phyloP scores from a whole-genome alignment of 2,329 filamentous ascomycete species.

The Rhynchosporium secalis region DNA sequence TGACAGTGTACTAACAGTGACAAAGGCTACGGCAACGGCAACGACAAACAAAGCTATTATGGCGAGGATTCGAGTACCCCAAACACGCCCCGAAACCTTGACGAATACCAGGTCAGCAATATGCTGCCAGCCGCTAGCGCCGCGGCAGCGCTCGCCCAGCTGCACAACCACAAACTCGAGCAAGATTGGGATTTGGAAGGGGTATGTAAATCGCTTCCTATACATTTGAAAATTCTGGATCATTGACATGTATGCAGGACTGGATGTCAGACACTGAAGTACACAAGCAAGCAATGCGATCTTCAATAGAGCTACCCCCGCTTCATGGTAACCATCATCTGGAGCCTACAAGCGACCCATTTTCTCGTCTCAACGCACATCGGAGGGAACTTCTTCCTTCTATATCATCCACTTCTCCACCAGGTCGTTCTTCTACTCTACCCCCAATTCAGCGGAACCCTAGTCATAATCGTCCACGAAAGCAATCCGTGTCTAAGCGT shows the following conservation, averaged over 20 bases:
- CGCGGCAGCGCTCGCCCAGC: conserved; percentile 81
- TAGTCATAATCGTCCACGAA: conserved; percentile 72
- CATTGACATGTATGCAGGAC: conserved; percentile 50
- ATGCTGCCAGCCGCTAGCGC: conserved; percentile 71
- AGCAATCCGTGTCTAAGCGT: conserved; percentile 82
- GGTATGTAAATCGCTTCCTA: conserved; percentile 50
- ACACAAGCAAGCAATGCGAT: conserved; percentile 59
- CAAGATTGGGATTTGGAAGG: conserved; percentile 76
- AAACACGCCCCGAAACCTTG: conserved; percentile 66
- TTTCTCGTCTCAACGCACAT: conserved; percentile 59
- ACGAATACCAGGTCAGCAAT: conserved; percentile 64
- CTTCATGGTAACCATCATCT: conserved; percentile 56
- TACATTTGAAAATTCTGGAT: conserved; percentile 13
- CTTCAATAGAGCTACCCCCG: conserved; percentile 71
- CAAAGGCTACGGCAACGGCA: conserved; percentile 53
- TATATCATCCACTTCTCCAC: conserved; percentile 77
- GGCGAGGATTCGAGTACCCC: conserved; percentile 66
- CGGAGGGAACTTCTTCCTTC: conserved; percentile 79
- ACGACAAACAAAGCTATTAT: conserved; percentile 63
- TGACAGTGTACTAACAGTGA: conserved; percentile 32
- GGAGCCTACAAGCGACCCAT: conserved; percentile 63
- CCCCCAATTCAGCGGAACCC: conserved; percentile 77
- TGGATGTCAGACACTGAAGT: conserved; percentile 72
- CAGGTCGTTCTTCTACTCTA: conserved; percentile 82
- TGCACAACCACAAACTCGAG: conserved; percentile 76